Base-by-base conservation (phyloP, 1,284 basidiomycete species). In the Microbotryomycetes sp. region DNA sequence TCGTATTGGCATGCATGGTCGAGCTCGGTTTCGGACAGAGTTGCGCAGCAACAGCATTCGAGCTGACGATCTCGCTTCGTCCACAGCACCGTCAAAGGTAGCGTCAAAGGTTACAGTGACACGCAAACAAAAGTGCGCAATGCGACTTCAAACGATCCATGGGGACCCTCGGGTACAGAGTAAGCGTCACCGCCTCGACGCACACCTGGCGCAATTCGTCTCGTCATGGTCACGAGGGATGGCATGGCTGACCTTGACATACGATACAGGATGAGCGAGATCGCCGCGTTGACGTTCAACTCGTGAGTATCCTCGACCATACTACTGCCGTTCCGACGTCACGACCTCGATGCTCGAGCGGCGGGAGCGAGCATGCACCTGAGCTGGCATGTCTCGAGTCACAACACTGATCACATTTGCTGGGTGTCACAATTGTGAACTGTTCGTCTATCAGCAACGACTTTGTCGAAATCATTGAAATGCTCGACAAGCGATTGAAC, bases 391-490 rank as follows among this genome's bases (percentile, higher is more conserved):
- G n/a, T n/a, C n/a, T n/a, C n/a, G n/a, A n/a, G n/a, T n/a, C n/a
- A n/a, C n/a, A n/a, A n/a, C n/a, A n/a, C n/a, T n/a, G n/a, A n/a
- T n/a, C n/a, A n/a, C n/a, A n/a, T n/a, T n/a, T n/a, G 30, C 12
- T 56, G 15, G 29, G 36, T 53, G 47, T 49, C 29, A 19, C 22
- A 25, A n/a, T 32, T 47, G n/a, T n/a, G 47, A 7, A 48, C 4
- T n/a, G n/a, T n/a, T n/a, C n/a, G 16, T 28, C 4, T 31, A 49
- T 5, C 71, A 96, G 92, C 78, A 88, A 86, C 70, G 93, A 98
- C 75, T 98, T 99, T 77, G 91, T 98, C 31, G 96, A 99, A 79
- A 93, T 98, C 74, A 97, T 99, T 92, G 96, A 99, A 80, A 97
- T 97, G 90, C 81, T 99, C 64, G 96, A 99, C 79, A 98, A 98